phyloP scores from a whole-genome alignment of 2,329 filamentous ascomycete genomes.

The Colletotrichum sansevieriae region DNA sequence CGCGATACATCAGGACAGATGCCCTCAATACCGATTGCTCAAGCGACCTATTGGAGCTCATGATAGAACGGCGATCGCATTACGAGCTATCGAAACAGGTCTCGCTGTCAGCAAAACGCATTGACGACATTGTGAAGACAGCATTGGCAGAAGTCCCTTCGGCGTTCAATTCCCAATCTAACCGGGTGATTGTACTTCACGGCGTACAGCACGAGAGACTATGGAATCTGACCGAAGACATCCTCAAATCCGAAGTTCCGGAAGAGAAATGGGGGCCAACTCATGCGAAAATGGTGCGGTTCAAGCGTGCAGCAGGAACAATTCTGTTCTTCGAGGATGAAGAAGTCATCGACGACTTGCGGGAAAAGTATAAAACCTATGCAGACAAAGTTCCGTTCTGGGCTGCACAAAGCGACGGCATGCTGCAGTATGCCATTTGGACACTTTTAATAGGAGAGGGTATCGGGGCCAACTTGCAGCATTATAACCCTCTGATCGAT shows the following conservation, averaged over 20 bases:
- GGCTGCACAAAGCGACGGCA: constrained; percentile 82
- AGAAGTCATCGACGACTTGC: constrained; percentile 72
- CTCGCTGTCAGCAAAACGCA: constrained; percentile 66
- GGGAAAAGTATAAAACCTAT: constrained; percentile 78
- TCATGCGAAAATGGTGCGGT: constrained; percentile 60
- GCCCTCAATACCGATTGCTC: constrained; percentile 48
- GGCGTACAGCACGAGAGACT: constrained; percentile 87
- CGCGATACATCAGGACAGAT: constrained; percentile 3
- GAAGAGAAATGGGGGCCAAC: constrained; percentile 71
- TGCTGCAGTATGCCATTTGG: constrained; percentile 87
- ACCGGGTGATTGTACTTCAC: constrained; percentile 82
- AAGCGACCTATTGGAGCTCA: constrained; percentile 70
- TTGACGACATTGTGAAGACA: constrained; percentile 75
- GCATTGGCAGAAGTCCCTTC: constrained; percentile 79
- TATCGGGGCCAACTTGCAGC: constrained; percentile 89
- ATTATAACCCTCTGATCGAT: constrained; percentile 92
- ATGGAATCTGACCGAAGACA: constrained; percentile 79
- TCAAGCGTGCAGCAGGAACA: constrained; percentile 81
- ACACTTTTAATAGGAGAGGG: constrained; percentile 85
- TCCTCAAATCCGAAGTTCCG: constrained; percentile 77
- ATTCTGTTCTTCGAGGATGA: constrained; percentile 91
- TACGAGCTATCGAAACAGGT: constrained; percentile 77
- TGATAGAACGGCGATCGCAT: constrained; percentile 76
- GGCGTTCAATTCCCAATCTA: constrained; percentile 90
- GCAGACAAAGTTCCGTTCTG: constrained; percentile 84